Evolutionary conservation across 2,329 filamentous ascomycete species (phyloP), one percentile per base, ranked within the genome.

Genomic region (Penicillium paneum): DNA sequence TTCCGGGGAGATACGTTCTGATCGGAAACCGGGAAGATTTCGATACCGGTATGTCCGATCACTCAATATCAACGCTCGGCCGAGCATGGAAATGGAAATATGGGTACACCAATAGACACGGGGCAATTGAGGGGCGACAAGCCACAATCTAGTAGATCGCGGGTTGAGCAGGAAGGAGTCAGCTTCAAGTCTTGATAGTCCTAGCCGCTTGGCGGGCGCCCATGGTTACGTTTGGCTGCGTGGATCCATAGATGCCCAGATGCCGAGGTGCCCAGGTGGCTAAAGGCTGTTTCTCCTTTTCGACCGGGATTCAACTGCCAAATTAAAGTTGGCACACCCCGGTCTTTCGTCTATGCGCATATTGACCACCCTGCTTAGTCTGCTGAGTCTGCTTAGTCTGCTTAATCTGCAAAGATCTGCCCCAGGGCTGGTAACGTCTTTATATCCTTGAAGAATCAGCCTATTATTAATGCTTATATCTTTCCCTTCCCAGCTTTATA

Each of bases 241-340:
- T 24, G 42, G 35, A 41, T 29, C 26, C 28, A 28, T 19, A 12
- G 26, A 29, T 29, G n/a, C 6, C 40, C n/a, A 13, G 15, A n/a
- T 41, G 40, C 24, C 15, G 15, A 17, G 24, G 40, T 17, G 21
- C 21, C 21, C 21, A 24, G 21, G n/a, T n/a, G n/a, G 21, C 21
- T 24, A 24, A 24, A 24, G 21, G 21, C 21, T 24, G n/a, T n/a
- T 24, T 24, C 21, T 24, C 21, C 21, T 24, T 29, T 26, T 8
- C 17, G 8, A 19, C 24, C 17, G 34, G n/a, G 19, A 49, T 36
- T 24, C 42, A 51, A 44, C 28, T 45, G 41, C 47, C 38, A 57
- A 62, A 57, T 58, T 64, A 65, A 63, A 64, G 63, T 65, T 65
- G 61, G 55, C 57, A 17, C 38, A 59, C 57, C 61, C 62, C 56